Percentiles rank a stretch among this genome's conserved stretches.
phyloP scores from a whole-genome alignment of 805 yeast genomes.

The Cyberlindnera euphorbiiphila region DNA sequence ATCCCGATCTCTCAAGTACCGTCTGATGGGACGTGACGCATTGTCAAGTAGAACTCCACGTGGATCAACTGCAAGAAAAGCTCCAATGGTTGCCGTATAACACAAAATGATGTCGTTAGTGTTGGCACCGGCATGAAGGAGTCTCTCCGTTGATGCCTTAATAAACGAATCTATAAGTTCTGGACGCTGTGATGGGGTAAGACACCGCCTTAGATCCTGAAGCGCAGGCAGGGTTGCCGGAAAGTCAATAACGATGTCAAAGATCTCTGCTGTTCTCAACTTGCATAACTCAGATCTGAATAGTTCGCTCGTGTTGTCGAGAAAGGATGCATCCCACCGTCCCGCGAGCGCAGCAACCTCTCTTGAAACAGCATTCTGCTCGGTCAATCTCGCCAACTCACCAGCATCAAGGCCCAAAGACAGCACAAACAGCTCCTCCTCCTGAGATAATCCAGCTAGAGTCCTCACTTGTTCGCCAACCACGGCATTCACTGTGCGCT shows the following conservation, averaged over 20 bases:
- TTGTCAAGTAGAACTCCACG: slow-evolving; percentile 78
- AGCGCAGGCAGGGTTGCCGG: slow-evolving; percentile 54
- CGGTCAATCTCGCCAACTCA: slow-evolving; percentile 11
- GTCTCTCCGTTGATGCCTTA: slow-evolving; percentile 36
- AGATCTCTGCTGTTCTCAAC: slow-evolving; percentile 57
- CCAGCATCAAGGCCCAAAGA: slow-evolving; percentile 22
- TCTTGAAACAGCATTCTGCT: slow-evolving; percentile 10
- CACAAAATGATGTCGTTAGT: slow-evolving; percentile 68
- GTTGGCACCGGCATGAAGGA: slow-evolving; percentile 78
- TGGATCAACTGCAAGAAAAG: slow-evolving; percentile 78
- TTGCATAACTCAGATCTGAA: slow-evolving; percentile 17
- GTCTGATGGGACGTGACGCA: slow-evolving; percentile 71
- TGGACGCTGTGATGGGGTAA: slow-evolving; percentile 48
- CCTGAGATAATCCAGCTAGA: slow-evolving; percentile 2
- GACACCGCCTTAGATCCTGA: slow-evolving; percentile 52
- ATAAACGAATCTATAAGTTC: slow-evolving; percentile 49
- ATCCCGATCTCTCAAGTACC: slow-evolving; percentile 63
- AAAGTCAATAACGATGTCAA: slow-evolving; percentile 48
- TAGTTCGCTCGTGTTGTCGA: slow-evolving; percentile 13
- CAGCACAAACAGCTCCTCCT: slow-evolving; percentile 15
- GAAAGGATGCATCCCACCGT: slow-evolving; percentile 20
- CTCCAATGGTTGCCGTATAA: slow-evolving; percentile 66
- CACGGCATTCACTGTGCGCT: slow-evolving; percentile 19
- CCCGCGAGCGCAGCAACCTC: slow-evolving; percentile 10
- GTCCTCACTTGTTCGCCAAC: slow-evolving; percentile 11